Base-by-base conservation (phyloP, 305 asterid genomes). In the Solanum hybrid region DNA sequence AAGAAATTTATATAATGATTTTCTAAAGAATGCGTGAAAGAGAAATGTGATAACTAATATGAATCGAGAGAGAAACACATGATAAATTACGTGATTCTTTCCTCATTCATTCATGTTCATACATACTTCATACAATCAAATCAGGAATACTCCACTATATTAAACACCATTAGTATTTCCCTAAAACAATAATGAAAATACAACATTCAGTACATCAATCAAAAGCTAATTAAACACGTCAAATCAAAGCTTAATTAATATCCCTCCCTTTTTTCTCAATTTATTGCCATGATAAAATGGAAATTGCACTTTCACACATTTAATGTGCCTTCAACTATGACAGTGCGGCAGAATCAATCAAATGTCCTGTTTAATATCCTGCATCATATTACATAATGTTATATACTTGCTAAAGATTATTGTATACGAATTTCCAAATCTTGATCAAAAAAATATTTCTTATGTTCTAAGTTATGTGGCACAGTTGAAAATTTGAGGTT, bases 281-380 rank as follows among this genome's bases (percentile, higher is more conserved):
- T 84, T 84, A 45, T 84, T 84, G 39, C 20, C 75, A 45, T 45
- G 29, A 31, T 57, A 31, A 85, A 84, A 32, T 20, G 76, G 22
- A 84, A 84, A 31, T 51, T 27, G 38, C 10, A 29, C 37, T 51
- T 33, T 57, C 45, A 57, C 88, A 31, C 39, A 22, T 75, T 31
- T 85, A 85, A 6, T 32, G 88, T 22, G n/a, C 77, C 88, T 57
- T 85, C 88, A 57, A 32, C 88, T 57, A 85, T 85, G 78, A 85
- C 27, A 85, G n/a, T 85, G n/a, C 45, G 5, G 31, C n/a, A 85
- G 32, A 32, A 32, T 32, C 36, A 85, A 61, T 57, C 45, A 57
- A 85, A 31, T 84, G 76, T 29, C 87, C 37, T 8, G 26, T 3
- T 82, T n/a, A 41, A 45, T 37, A 7, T 17, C 88, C 77, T 85